A percentile compares a stretch with the other conserved stretches of the same genome.
Conservation (phyloP, 495 filamentous ascomycete genomes). For the Lasiosphaeria miniovina region DNA sequence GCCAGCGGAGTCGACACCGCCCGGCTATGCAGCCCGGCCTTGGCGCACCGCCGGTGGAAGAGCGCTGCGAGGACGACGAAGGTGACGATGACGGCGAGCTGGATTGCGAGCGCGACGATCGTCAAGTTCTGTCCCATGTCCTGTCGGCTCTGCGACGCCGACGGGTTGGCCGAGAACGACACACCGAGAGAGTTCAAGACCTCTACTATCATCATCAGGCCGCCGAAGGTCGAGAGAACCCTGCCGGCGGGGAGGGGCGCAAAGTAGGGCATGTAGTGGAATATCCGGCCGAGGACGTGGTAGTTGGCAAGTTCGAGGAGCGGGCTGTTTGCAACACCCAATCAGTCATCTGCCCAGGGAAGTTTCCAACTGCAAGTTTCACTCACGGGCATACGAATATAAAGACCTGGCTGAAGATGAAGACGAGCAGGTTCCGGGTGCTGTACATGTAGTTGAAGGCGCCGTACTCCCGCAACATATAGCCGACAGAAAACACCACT, state of each 20-base stretch:
- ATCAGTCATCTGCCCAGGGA: no score
- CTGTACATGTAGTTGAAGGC: slow-evolving; percentile 35
- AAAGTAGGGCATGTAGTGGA: slow-evolving; percentile 35
- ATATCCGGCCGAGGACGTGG: slow-evolving; percentile 36
- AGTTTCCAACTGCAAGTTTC: no score
- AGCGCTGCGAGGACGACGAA: slow-evolving; percentile 28
- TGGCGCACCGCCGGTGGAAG: slow-evolving; percentile 32
- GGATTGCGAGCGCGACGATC: slow-evolving; percentile 28
- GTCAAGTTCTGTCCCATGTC: slow-evolving; percentile 25
- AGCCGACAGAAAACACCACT: slow-evolving; percentile 28
- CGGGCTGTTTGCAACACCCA: slow-evolving; percentile 17
- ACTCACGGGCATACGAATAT: slow-evolving; percentile 37
- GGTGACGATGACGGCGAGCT: slow-evolving; percentile 28
- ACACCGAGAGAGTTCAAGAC: slow-evolving; percentile 33
- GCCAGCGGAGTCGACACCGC: slow-evolving; percentile 18
- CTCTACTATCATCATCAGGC: slow-evolving; percentile 30
- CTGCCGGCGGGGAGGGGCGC: slow-evolving; percentile 28
- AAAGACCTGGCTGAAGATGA: slow-evolving; percentile 30
- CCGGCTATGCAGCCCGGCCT: slow-evolving; percentile 6
- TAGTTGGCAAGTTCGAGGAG: slow-evolving; percentile 41
- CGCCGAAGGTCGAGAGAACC: slow-evolving; percentile 32
- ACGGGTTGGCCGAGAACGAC: slow-evolving; percentile 28
- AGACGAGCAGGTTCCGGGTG: slow-evolving; percentile 18
- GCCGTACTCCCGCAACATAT: slow-evolving; percentile 29
- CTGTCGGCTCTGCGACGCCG: slow-evolving; percentile 2